A percentile compares a stretch with the other conserved stretches of the same genome.
Evolutionary conservation across 148 eudicot genomes (phyloP).

Genomic region (Arbutus unedo): DNA sequence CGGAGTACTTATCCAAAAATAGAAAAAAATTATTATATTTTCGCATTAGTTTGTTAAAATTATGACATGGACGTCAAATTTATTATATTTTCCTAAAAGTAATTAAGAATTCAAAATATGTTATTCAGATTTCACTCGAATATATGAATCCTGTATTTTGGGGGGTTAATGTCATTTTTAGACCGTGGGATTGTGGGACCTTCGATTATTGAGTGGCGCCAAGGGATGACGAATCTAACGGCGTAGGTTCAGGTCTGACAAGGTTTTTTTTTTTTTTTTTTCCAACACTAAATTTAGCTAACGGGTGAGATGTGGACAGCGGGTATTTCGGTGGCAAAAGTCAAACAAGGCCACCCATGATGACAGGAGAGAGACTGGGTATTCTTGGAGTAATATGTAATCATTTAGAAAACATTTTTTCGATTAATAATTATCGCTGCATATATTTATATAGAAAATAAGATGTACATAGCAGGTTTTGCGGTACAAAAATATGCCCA

Average conservation of each 20-base stretch:
- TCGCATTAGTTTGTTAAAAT: neutral
- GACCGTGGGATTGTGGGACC: neutral
- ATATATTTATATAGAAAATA: too few species aligned
- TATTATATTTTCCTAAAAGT: too few species aligned
- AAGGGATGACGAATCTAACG: neutral
- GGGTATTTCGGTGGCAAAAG: neutral
- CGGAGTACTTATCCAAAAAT: slow-evolving; percentile 4
- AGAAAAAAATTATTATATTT: neutral
- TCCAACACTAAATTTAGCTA: neutral
- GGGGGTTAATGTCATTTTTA: too few species aligned
- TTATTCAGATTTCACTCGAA: too few species aligned
- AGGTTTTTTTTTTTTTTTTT: neutral
- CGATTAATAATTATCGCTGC: too few species aligned
- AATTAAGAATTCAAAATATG: too few species aligned
- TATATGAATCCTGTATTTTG: too few species aligned
- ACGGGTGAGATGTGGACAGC: neutral
- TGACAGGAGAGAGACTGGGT: neutral
- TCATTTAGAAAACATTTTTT: too few species aligned
- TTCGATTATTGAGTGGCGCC: neutral
- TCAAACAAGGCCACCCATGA: slow-evolving; percentile 18
- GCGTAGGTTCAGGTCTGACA: neutral
- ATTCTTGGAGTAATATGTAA: too few species aligned
- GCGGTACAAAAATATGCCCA: too few species aligned
- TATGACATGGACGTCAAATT: neutral
- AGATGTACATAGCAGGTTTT: too few species aligned